phyloP scores from a whole-genome alignment of 345 rosid species.

The Hibiscus trionum region DNA sequence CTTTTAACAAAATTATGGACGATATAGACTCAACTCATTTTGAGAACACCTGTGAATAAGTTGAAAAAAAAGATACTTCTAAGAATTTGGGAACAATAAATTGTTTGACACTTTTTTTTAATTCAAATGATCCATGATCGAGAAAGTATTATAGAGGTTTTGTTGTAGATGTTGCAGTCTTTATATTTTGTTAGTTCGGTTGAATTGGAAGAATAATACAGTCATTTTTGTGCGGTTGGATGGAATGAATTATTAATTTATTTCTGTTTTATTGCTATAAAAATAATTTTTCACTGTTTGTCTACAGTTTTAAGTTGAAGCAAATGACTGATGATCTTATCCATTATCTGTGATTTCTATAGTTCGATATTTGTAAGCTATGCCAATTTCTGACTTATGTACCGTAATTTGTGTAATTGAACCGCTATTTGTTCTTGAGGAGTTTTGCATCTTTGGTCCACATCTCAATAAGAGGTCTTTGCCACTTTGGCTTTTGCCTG shows the following conservation, averaged over 20 bases:
- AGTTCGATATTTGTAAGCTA: neutral
- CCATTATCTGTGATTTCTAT: neutral
- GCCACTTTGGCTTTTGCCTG: neutral
- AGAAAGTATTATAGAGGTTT: neutral
- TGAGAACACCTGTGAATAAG: neutral
- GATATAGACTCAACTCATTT: neutral
- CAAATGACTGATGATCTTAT: neutral
- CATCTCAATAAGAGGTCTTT: neutral
- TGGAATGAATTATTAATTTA: neutral
- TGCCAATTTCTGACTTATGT: neutral
- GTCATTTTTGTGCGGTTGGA: neutral
- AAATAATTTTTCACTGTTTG: neutral
- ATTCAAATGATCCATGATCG: neutral
- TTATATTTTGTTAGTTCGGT: neutral
- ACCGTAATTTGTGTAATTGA: neutral
- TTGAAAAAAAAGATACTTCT: neutral
- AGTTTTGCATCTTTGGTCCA: no score
- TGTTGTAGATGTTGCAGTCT: neutral
- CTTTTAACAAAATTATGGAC: neutral
- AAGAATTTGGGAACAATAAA: neutral
- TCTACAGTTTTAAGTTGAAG: neutral
- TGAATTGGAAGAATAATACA: neutral
- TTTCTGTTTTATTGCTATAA: neutral
- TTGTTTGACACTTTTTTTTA: neutral
- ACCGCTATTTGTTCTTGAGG: neutral